Evolutionary conservation across 2,329 filamentous ascomycete genomes (phyloP), one percentile per base, ranked within the genome.

Genomic region (Neophaeococcomyces aloes): DNA sequence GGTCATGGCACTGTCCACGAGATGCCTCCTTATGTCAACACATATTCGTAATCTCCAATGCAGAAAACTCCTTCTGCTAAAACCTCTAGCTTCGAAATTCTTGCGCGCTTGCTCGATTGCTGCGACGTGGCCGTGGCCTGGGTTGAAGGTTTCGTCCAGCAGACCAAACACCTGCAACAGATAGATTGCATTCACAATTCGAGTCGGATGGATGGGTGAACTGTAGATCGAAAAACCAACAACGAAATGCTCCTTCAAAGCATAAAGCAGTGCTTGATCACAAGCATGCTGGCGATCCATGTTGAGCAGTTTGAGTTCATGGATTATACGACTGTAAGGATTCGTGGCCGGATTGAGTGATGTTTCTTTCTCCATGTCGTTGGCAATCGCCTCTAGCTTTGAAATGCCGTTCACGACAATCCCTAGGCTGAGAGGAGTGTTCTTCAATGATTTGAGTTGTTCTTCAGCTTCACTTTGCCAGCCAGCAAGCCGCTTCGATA

Each of bases 271-370:
- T 23, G 38, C 29, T 14, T 13, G 10, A 19, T 41, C 27, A 14
- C 27, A 29, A 17, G 29, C 4, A n/a, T 33, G 7, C 8, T 33
- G 29, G 15, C 34, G 8, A 18, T 32, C 18, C 38, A 41, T 41
- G 29, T 41, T 18, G 5, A 41, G 15, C 18, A 41, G 38, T 33
- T 41, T 41, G 11, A 41, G 30, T 33, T 41, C 38, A 15, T 41
- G 38, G 14, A 41, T 14, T 10, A 29, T 18, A 3, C 38, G 14
- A 10, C 10, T 29, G 29, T 41, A 41, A 10, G 38, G 38, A 23
- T 41, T 30, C 13, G 17, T 33, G 5, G 30, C 14, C 8, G 38
- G 29, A n/a, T n/a, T 21, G 38, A 41, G 34, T 4, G 29, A 15
- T 10, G 14, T 4, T 7, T 33, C 3, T 8, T 21, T 23, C 38